phyloP scores from a whole-genome alignment of 495 filamentous ascomycete species.

The Aspergillus affinis region DNA sequence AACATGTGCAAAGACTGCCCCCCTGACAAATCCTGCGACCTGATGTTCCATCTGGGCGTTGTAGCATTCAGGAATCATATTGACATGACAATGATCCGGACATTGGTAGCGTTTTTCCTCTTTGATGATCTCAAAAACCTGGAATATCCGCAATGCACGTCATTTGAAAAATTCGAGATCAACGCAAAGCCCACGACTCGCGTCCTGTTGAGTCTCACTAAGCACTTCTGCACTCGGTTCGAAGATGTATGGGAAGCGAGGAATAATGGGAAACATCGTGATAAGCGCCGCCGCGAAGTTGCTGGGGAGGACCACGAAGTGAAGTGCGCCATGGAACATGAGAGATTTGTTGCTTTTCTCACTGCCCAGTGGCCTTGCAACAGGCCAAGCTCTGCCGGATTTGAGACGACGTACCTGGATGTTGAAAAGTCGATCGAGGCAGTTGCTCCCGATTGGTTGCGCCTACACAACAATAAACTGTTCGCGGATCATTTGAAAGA shows the following conservation, averaged over 20 bases:
- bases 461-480: constrained; percentile 44
- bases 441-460: constrained; percentile 49
- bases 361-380: constrained; percentile 38
- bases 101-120: constrained; percentile 37
- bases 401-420: constrained; percentile 31
- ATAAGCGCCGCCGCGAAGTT: constrained; percentile 8
- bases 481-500: constrained; percentile 40
- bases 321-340: constrained; percentile 22
- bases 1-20: constrained; percentile 22
- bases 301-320: constrained; percentile 24
- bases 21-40: constrained; percentile 21
- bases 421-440: constrained; percentile 31
- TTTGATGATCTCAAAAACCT: constrained; percentile 34
- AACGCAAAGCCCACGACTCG: constrained; percentile 22
- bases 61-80: constrained; percentile 36
- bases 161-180: constrained; percentile 27
- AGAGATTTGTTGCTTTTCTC: constrained; percentile 30
- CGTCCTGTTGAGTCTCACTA: constrained; percentile 24
- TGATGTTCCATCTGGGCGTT: constrained; percentile 47
- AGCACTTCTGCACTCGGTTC: constrained; percentile 17
- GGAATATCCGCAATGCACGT: constrained; percentile 25
- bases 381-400: constrained; percentile 24
- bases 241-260: neutral
- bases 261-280: neutral
- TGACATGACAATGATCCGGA: constrained; percentile 35